These are phyloP conservation scores for Thyridium curvatum DNA, from an alignment of 2,329 filamentous ascomycete genomes.

Conservation along the genomic window DNA sequence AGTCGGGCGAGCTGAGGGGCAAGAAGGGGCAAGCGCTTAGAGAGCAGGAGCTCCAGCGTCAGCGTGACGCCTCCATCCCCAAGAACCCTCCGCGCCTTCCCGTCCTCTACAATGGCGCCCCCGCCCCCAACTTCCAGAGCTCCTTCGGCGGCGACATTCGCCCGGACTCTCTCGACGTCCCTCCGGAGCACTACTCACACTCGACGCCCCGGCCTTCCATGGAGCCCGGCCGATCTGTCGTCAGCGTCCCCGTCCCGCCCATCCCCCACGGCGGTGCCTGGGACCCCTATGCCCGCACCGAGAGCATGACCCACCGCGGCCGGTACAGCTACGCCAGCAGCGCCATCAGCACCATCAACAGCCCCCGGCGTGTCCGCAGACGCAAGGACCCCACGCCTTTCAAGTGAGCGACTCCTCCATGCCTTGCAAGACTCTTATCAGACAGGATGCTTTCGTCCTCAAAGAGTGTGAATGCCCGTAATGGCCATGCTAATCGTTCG, in stretches of 20 bases:
- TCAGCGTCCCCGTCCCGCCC: slow-evolving; percentile 46
- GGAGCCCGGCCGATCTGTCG: slow-evolving; percentile 38
- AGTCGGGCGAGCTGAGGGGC: slow-evolving; percentile 59
- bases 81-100: slow-evolving; percentile 45
- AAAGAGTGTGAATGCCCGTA: no score
- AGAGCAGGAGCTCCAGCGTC: slow-evolving; percentile 44
- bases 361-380: slow-evolving; percentile 82
- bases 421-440: neutral
- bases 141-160: slow-evolving; percentile 54
- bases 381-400: slow-evolving; percentile 97
- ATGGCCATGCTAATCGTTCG: slow-evolving; percentile 2
- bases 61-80: slow-evolving; percentile 38
- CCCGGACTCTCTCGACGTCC: slow-evolving; percentile 55
- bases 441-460: no score
- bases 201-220: slow-evolving; percentile 43
- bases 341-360: slow-evolving; percentile 86
- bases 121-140: slow-evolving; percentile 35
- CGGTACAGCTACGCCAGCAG: slow-evolving; percentile 96
- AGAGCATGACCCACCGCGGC: slow-evolving; percentile 95
- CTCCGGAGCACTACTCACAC: slow-evolving; percentile 35
- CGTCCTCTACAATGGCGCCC: slow-evolving; percentile 41
- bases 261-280: slow-evolving; percentile 55
- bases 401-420: slow-evolving; percentile 66
- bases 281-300: slow-evolving; percentile 75
- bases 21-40: slow-evolving; percentile 52